Conservation (phyloP, 1,139 yeast genomes). For the Suhomyces yuchorum region DNA sequence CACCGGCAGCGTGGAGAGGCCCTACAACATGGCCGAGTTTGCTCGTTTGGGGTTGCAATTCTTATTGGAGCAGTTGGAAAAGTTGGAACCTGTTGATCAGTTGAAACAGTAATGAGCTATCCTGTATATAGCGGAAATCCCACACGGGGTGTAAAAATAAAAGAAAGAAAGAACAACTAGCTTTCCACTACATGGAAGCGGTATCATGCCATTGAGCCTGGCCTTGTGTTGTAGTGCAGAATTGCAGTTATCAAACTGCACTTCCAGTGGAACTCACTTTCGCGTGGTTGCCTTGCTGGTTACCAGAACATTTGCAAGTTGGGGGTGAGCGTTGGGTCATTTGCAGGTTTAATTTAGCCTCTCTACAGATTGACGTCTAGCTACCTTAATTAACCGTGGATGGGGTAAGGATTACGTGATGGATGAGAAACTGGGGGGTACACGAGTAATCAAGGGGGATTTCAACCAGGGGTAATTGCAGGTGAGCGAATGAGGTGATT, state of each 20-base stretch:
- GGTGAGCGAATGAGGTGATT: neutral
- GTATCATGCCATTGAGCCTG: neutral
- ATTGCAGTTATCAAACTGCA: too few species aligned
- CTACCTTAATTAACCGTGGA: neutral
- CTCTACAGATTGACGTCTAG: neutral
- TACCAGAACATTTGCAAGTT: too few species aligned
- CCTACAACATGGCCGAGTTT: conserved; percentile 72
- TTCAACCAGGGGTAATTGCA: neutral
- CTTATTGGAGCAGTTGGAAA: conserved; percentile 44
- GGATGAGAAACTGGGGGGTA: neutral
- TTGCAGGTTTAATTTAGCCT: neutral
- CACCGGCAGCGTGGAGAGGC: conserved; percentile 54
- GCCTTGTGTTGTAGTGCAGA: too few species aligned
- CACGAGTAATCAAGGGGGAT: neutral
- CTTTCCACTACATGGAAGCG: too few species aligned
- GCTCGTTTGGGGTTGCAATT: conserved; percentile 68
- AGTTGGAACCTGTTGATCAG: neutral
- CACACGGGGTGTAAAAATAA: neutral
- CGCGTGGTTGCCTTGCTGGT: neutral
- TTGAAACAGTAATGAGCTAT: neutral
- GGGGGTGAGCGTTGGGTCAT: neutral
- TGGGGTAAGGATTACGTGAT: neutral
- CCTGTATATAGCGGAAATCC: neutral
- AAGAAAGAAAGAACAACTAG: neutral
- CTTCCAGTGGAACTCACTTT: too few species aligned